Evolutionary conservation across 2,329 filamentous ascomycete genomes (phyloP).

Genomic region (Colletotrichum viniferum): DNA sequence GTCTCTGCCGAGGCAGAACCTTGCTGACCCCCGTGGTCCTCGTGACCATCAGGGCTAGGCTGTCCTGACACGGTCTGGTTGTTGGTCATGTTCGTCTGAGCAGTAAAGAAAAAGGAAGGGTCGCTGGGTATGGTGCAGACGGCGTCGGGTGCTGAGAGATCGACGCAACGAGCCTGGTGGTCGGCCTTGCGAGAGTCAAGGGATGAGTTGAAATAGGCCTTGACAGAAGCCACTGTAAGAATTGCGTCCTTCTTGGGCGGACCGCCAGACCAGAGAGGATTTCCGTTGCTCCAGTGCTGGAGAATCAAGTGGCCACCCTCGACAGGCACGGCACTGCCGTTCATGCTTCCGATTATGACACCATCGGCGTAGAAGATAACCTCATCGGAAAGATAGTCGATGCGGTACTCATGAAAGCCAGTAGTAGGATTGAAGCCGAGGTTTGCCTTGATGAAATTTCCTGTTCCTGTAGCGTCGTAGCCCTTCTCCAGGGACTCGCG

Average conservation of each 20-base stretch:
- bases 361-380: conserved; percentile 76
- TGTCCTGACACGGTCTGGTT: conserved; percentile 48
- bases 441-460: conserved; percentile 59
- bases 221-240: conserved; percentile 71
- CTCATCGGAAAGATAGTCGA: conserved; percentile 69
- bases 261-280: conserved; percentile 72
- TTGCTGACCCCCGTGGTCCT: not conserved
- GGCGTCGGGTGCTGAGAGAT: conserved; percentile 38
- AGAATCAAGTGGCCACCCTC: conserved; percentile 70
- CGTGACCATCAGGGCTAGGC: not conserved
- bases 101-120: conserved; percentile 54
- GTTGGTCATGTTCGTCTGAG: conserved; percentile 47
- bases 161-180: conserved; percentile 41
- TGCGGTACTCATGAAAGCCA: conserved; percentile 78
- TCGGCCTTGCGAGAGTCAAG: conserved; percentile 40
- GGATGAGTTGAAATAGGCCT: conserved; percentile 81
- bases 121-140: conserved; percentile 57
- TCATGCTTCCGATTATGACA: conserved; percentile 58
- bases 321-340: conserved; percentile 60
- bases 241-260: conserved; percentile 68
- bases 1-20: not conserved
- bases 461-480: conserved; percentile 66
- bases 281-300: conserved; percentile 81
- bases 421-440: conserved; percentile 70
- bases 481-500: conserved; percentile 60